Percentiles rank a stretch among this genome's conserved stretches.
phyloP scores from a whole-genome alignment of 2,329 filamentous ascomycete genomes.

The Pyricularia grisea region DNA sequence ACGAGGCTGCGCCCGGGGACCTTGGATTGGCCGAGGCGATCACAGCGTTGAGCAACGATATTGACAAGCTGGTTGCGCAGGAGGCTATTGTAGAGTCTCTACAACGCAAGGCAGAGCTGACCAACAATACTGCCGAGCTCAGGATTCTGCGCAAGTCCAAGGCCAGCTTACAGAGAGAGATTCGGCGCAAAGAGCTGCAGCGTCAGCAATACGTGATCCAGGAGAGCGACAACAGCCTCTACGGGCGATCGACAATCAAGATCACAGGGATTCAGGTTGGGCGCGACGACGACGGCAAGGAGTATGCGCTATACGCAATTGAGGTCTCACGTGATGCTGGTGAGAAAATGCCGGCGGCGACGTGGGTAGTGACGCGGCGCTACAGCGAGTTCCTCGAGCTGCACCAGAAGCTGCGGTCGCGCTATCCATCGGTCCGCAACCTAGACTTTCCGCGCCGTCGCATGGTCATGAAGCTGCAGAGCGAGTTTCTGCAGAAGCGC shows the following conservation, averaged over 20 bases:
- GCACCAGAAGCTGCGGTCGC: conserved; percentile 75
- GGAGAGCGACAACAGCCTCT: conserved; percentile 95
- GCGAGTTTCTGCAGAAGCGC: conserved; percentile 88
- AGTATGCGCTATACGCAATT: conserved; percentile 87
- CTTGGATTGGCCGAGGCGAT: conserved; percentile 91
- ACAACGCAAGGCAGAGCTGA: conserved; percentile 88
- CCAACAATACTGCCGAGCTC: conserved; percentile 90
- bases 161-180: conserved; percentile 84
- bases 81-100: conserved; percentile 87
- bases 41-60: conserved; percentile 75
- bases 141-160: conserved; percentile 90
- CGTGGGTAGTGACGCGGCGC: conserved; percentile 83
- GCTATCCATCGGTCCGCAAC: conserved; percentile 79
- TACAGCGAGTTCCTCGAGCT: conserved; percentile 97
- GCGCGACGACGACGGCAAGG: conserved; percentile 82
- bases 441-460: conserved; percentile 88
- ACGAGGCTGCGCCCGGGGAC: conserved; percentile 90
- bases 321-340: conserved; percentile 86
- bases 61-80: conserved; percentile 79
- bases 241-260: conserved; percentile 78
- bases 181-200: conserved; percentile 88
- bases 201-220: conserved; percentile 95
- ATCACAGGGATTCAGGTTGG: conserved; percentile 93
- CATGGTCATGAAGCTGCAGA: conserved; percentile 93
- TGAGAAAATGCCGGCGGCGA: conserved; percentile 93